Base-by-base conservation (phyloP, 768 basidiomycete genomes). In the Cystobasidiopsis lactophilus region DNA sequence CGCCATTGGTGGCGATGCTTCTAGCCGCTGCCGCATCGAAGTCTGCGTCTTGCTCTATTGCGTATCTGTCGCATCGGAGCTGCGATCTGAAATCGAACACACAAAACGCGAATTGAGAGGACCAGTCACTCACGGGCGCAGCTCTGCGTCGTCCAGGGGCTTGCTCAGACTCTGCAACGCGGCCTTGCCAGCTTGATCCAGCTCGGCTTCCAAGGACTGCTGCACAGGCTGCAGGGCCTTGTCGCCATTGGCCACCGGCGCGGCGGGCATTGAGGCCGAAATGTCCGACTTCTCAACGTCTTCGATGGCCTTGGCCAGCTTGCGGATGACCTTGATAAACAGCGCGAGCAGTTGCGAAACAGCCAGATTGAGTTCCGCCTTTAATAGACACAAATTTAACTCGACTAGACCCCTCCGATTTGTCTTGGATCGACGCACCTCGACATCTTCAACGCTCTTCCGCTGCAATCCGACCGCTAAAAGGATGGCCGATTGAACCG, bases 401-500 rank as follows among this genome's bases (percentile, higher is more conserved):
- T 24, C 10, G 21, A 37, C n/a, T 19, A 5, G 37, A 27, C 35
- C 18, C n/a, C 27, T 31, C 19, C 2, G 21, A 64, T 74, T 52
- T 7, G 7, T 16, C 16, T 7, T 7, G 16, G 33, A 16, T 16
- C 33, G 9, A 7, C 33, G 7, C 57, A 80, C 82, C 74, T 91
- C 88, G 21, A 91, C 72, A 31, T 83, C 82, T 64, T 98, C 91
- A 33, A 95, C 75, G 1, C 74, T 69, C 66, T 95, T 95, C 39
- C 83, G 72, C 67, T 96, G 91, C 47, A 89, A 66, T 1, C 91
- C 88, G 41, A 95, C 71, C 0, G 85, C 85, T 29, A 93, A 74
- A 21, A 95, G 69, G 57, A 96, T 88, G 5, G 85, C 81, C 58
- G 81, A 81, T 68, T 96, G 93, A 3, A 95, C 80, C 0, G 82